phyloP scores from a whole-genome alignment of 2,329 filamentous ascomycete genomes.

The Colletotrichum plurivorum region DNA sequence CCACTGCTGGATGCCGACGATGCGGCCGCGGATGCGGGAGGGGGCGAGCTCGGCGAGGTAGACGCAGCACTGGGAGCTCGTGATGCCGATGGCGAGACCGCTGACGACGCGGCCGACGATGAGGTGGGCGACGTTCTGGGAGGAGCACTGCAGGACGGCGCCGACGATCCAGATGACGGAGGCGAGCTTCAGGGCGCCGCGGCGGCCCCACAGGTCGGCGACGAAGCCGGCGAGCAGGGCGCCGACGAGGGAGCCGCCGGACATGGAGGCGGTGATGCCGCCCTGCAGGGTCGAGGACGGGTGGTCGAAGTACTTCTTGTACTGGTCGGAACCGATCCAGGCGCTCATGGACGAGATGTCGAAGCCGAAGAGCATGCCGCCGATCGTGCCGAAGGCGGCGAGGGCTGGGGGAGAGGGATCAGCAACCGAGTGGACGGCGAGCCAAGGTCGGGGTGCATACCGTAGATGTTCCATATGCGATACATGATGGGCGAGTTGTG shows the following conservation, averaged over 20 bases:
- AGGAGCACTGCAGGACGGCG: slow-evolving; percentile 70
- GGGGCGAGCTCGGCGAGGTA: slow-evolving; percentile 78
- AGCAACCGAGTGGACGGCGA: not conserved
- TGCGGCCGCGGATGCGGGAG: slow-evolving; percentile 69
- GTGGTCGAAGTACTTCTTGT: slow-evolving; percentile 66
- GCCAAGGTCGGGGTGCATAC: slow-evolving; percentile 41
- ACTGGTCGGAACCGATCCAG: slow-evolving; percentile 66
- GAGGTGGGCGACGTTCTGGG: slow-evolving; percentile 69
- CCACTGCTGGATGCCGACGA: slow-evolving; percentile 82
- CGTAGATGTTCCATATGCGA: slow-evolving; percentile 55
- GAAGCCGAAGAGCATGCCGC: slow-evolving; percentile 66
- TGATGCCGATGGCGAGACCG: slow-evolving; percentile 76
- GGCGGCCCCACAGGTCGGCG: slow-evolving; percentile 63
- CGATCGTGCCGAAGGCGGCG: slow-evolving; percentile 57
- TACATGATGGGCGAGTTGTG: slow-evolving; percentile 46
- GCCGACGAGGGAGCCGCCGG: slow-evolving; percentile 66
- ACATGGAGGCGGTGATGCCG: slow-evolving; percentile 66
- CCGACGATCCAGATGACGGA: slow-evolving; percentile 69
- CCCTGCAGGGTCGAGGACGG: slow-evolving; percentile 62
- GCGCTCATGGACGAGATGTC: slow-evolving; percentile 72
- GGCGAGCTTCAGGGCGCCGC: slow-evolving; percentile 60
- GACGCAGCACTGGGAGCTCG: slow-evolving; percentile 76
- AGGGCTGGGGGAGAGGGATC: slow-evolving; percentile 45
- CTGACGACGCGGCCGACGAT: slow-evolving; percentile 72
- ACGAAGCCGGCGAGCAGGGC: slow-evolving; percentile 63